Evolutionary conservation across 768 basidiomycete species (phyloP).

Genomic region (Mrakia gelida): DNA sequence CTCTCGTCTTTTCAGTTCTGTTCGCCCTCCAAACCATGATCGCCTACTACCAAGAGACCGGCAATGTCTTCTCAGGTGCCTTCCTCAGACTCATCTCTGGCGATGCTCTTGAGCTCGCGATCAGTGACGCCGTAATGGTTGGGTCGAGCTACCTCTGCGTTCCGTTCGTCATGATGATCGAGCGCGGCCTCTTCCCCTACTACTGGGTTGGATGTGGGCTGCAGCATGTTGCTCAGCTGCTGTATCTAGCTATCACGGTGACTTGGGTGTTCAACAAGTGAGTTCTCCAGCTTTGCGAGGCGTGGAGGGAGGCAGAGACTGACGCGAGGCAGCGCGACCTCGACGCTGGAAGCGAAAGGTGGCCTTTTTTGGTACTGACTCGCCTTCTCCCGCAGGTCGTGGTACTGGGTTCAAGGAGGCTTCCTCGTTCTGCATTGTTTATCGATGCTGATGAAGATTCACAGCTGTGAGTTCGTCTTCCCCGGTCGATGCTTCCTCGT

Average conservation of each 20-base stretch:
- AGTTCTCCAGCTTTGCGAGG: slow-evolving; percentile 27
- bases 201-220: slow-evolving; percentile 68
- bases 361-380: neutral
- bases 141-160: slow-evolving; percentile 68
- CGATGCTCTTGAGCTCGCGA: slow-evolving; percentile 73
- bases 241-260: slow-evolving; percentile 66
- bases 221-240: slow-evolving; percentile 75
- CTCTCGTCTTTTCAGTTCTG: slow-evolving; percentile 49
- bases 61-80: slow-evolving; percentile 67
- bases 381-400: slow-evolving; percentile 14
- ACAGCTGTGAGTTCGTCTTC: slow-evolving; percentile 60
- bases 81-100: slow-evolving; percentile 85
- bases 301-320: no score
- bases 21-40: slow-evolving; percentile 63
- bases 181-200: slow-evolving; percentile 74
- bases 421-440: slow-evolving; percentile 46
- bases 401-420: slow-evolving; percentile 39
- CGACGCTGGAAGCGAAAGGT: neutral
- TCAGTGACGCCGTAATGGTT: slow-evolving; percentile 79
- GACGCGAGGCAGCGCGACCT: neutral
- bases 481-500: no score
- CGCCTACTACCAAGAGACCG: slow-evolving; percentile 60
- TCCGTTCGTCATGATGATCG: slow-evolving; percentile 71
- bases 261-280: slow-evolving; percentile 87
- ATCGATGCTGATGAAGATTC: slow-evolving; percentile 92